Conservation (phyloP, 2,329 filamentous ascomycete genomes). For the Westerdykella sp. region DNA sequence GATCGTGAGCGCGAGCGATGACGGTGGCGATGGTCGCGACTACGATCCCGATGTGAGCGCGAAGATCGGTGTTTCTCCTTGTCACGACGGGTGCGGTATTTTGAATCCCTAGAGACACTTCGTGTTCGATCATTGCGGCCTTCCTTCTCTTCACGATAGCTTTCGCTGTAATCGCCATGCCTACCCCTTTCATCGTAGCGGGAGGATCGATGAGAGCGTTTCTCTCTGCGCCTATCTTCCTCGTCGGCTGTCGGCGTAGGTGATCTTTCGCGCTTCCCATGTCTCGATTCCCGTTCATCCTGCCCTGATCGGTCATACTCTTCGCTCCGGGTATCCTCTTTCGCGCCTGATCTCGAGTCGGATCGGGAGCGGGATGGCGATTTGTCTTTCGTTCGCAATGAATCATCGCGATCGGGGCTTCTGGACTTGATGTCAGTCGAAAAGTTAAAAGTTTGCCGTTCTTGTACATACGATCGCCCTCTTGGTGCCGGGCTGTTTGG, state of each 20-base stretch:
- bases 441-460: neutral
- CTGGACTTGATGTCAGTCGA: neutral
- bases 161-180: conserved; percentile 33
- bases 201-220: conserved; percentile 46
- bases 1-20: conserved; percentile 39
- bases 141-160: conserved; percentile 46
- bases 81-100: conserved; percentile 53
- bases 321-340: conserved; percentile 14
- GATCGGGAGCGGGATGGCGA: conserved; percentile 40
- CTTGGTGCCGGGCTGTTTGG: conserved; percentile 22
- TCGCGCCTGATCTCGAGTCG: conserved; percentile 33
- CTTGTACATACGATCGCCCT: conserved; percentile 25
- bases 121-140: conserved; percentile 50
- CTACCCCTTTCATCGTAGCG: conserved; percentile 38
- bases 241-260: conserved; percentile 35
- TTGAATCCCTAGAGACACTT: conserved; percentile 57
- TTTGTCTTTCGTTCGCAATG: conserved; percentile 28
- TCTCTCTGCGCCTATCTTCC: conserved; percentile 36
- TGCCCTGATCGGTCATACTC: conserved; percentile 20
- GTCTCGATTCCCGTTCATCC: conserved; percentile 43
- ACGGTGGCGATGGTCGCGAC: conserved; percentile 40
- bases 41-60: conserved; percentile 43
- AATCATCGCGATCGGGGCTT: conserved; percentile 28
- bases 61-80: conserved; percentile 41
- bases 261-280: conserved; percentile 48